Evolutionary conservation across 768 basidiomycete species (phyloP), one percentile per base, ranked within the genome.

Genomic region (Boletus sp.): DNA sequence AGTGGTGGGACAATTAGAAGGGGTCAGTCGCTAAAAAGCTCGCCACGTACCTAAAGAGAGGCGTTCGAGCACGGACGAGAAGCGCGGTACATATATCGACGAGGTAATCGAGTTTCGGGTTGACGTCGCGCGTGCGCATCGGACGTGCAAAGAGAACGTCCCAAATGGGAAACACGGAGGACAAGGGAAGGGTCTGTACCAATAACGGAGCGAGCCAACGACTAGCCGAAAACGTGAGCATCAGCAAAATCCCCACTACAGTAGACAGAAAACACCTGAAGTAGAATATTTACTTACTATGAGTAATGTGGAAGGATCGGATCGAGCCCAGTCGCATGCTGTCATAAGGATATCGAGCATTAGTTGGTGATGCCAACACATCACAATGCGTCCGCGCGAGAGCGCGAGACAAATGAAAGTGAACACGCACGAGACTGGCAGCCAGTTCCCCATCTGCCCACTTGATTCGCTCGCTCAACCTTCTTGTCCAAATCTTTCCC

Each of bases 281-380:
- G 44, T 18, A 18, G 10, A 30, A 10, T 7, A 28, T 28, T 47
- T 17, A 72, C 89, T 60, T 71, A 91, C 90, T 86, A 87, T 47
- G 90, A 90, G 69, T 89, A 92, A 72, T 92, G 89, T 3, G 90
- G 90, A 29, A 86, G 73, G 29, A 78, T 72, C 20, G 90, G 90
- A 64, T 89, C 85, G 8, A 92, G 74, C 2, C 89, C 86, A 60
- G 83, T 84, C 10, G 71, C 68, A 65, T 80, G 76, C 90, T 92
- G 60, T 42, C 49, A 39, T 49, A 29, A 30, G 3, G 12, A 50
- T 32, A 3, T 20, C 11, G 11, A 50, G 1, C 1, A 28, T 64
- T 7, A 40, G 14, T 42, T 4, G 17, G 32, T 8, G 20, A 46
- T 14, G 1, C 6, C 41, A 18, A 55, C 47, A 52, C 47, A 52